phyloP scores from a whole-genome alignment of 2,329 filamentous ascomycete genomes.

The Neopestalotiopsis sp. region DNA sequence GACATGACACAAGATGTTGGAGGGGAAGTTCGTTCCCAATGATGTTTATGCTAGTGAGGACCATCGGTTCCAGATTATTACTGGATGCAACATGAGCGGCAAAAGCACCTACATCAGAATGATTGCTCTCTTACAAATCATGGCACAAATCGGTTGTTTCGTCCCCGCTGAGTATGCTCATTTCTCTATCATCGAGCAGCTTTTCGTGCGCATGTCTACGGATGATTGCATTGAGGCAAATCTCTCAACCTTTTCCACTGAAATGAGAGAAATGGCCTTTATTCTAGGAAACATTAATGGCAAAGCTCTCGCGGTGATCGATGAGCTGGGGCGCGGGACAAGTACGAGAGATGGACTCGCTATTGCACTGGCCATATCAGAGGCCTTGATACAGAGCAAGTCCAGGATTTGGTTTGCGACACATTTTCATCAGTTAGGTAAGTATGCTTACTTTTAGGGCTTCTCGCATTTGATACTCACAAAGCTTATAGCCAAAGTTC shows the following conservation, averaged over 20 bases:
- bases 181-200: slow-evolving; percentile 78
- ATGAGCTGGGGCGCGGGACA: slow-evolving; percentile 91
- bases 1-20: slow-evolving; percentile 55
- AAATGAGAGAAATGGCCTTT: slow-evolving; percentile 96
- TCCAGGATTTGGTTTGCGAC: slow-evolving; percentile 92
- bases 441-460: slow-evolving; percentile 22
- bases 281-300: slow-evolving; percentile 83
- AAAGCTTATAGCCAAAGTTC: slow-evolving; percentile 63
- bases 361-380: slow-evolving; percentile 88
- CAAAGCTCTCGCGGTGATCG: slow-evolving; percentile 81
- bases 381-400: slow-evolving; percentile 80
- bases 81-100: slow-evolving; percentile 97
- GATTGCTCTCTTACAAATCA: slow-evolving; percentile 82
- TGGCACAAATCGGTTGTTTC: slow-evolving; percentile 93
- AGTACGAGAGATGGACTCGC: slow-evolving; percentile 87
- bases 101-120: slow-evolving; percentile 95
- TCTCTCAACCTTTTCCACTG: slow-evolving; percentile 88
- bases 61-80: slow-evolving; percentile 88
- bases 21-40: slow-evolving; percentile 79
- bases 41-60: slow-evolving; percentile 86
- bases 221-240: slow-evolving; percentile 91
- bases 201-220: slow-evolving; percentile 87
- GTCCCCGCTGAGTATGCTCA: slow-evolving; percentile 86
- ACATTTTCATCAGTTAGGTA: slow-evolving; percentile 81
- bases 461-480: background rate